A percentile compares a stretch with the other conserved stretches of the same genome.
These are phyloP conservation scores for Dovyalis caffra DNA, from an alignment of 345 rosid genomes.

Conservation along the genomic window DNA sequence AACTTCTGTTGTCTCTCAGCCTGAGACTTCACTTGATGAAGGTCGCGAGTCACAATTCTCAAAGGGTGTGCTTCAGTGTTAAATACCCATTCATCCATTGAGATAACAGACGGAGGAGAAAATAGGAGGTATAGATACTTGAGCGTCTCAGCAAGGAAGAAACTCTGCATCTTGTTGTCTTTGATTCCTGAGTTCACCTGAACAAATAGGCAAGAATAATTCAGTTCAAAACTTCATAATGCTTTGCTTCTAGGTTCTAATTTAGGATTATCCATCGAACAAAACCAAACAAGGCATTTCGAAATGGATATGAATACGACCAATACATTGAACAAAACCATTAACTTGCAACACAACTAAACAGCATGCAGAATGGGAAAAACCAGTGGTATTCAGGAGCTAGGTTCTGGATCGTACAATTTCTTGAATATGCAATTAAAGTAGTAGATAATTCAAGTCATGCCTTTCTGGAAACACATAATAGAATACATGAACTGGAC, in stretches of 20 bases:
- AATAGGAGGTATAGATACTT: slow-evolving; percentile 87
- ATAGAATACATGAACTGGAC: neutral
- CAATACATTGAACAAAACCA: neutral
- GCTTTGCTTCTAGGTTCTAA: neutral
- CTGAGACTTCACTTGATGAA: neutral
- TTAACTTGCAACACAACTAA: neutral
- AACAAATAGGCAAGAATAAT: neutral
- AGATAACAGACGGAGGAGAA: slow-evolving; percentile 74
- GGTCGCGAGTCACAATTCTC: slow-evolving; percentile 43
- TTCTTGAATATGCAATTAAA: neutral
- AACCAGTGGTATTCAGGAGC: neutral
- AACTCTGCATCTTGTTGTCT: slow-evolving; percentile 98
- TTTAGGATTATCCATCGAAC: neutral
- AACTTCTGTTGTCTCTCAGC: neutral
- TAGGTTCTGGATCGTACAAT: neutral
- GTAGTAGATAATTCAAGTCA: neutral
- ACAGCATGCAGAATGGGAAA: neutral
- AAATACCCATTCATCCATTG: slow-evolving; percentile 93
- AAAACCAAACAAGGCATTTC: neutral
- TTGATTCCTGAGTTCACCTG: slow-evolving; percentile 82
- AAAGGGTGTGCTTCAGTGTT: slow-evolving; percentile 98
- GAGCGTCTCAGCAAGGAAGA: slow-evolving; percentile 91
- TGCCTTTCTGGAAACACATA: neutral
- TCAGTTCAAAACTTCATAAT: neutral
- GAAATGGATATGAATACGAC: neutral